phyloP scores from a whole-genome alignment of 176 grass and related monocot species.

The Hordeum marinum region DNA sequence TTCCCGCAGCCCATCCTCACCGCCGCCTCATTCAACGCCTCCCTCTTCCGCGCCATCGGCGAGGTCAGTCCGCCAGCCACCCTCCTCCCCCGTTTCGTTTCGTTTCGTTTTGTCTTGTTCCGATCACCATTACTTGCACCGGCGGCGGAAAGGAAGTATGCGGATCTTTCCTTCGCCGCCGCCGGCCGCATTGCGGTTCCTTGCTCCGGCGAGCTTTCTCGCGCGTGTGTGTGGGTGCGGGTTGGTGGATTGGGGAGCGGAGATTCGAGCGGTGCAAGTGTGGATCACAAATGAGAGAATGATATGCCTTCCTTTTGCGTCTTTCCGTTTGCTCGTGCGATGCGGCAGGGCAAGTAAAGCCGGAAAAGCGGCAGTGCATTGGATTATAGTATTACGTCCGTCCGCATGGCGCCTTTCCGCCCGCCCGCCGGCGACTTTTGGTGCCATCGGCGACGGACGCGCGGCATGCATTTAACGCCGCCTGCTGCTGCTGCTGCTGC shows the following conservation, averaged over 20 bases:
- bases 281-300: background rate
- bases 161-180: background rate
- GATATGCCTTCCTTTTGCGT: constrained; percentile 14
- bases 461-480: background rate
- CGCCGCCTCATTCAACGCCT: constrained; percentile 78
- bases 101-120: background rate
- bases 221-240: background rate
- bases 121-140: constrained; percentile 8
- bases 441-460: background rate
- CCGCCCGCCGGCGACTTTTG: constrained; percentile 19
- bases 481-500: background rate
- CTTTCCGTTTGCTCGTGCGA: constrained; percentile 10
- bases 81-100: background rate
- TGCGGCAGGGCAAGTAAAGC: background rate
- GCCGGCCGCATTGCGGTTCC: constrained; percentile 18
- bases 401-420: background rate
- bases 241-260: background rate
- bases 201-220: background rate
- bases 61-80: constrained; percentile 30
- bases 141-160: background rate
- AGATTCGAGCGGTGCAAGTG: background rate
- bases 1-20: constrained; percentile 92
- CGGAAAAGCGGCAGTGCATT: too few species aligned
- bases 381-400: background rate
- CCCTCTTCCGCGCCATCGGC: constrained; percentile 80